phyloP scores from a whole-genome alignment of 2,329 filamentous ascomycete genomes.

The Colletotrichum sp. region DNA sequence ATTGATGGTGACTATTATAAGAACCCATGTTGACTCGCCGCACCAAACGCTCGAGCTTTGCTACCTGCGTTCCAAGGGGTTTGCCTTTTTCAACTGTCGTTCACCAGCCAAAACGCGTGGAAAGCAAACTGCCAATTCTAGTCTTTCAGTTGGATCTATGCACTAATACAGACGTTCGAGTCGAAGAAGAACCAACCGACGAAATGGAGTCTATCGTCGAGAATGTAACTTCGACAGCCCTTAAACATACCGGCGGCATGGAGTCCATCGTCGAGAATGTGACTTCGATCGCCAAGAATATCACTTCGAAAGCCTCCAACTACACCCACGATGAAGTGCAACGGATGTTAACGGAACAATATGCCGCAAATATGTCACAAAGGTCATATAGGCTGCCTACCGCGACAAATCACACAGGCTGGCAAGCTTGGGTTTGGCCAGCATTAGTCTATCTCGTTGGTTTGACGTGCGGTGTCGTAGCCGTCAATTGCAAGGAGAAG shows the following conservation, averaged over 20 bases:
- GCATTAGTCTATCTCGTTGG: background rate
- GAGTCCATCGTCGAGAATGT: background rate
- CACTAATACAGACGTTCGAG: background rate
- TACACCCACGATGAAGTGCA: background rate
- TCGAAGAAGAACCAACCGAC: background rate
- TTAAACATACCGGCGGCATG: background rate
- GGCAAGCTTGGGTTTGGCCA: background rate
- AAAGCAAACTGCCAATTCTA: background rate
- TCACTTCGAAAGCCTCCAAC: background rate
- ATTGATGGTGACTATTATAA: background rate
- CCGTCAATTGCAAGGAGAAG: background rate
- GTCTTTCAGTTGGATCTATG: background rate
- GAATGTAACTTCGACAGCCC: background rate
- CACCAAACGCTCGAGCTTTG: background rate
- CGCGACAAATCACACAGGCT: background rate
- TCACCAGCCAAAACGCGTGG: accelerated
- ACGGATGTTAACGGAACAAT: background rate
- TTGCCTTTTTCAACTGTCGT: background rate
- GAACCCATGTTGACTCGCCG: background rate
- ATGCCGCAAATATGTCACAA: background rate
- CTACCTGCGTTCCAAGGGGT: background rate
- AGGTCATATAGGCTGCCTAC: background rate
- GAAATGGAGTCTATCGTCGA: background rate
- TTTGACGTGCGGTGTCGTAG: background rate
- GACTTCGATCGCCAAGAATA: background rate